Percentiles rank a stretch among this genome's conserved stretches.
These are phyloP conservation scores for Metarhizium robertsii DNA, from an alignment of 2,329 filamentous ascomycete genomes.

Conservation along the genomic window DNA sequence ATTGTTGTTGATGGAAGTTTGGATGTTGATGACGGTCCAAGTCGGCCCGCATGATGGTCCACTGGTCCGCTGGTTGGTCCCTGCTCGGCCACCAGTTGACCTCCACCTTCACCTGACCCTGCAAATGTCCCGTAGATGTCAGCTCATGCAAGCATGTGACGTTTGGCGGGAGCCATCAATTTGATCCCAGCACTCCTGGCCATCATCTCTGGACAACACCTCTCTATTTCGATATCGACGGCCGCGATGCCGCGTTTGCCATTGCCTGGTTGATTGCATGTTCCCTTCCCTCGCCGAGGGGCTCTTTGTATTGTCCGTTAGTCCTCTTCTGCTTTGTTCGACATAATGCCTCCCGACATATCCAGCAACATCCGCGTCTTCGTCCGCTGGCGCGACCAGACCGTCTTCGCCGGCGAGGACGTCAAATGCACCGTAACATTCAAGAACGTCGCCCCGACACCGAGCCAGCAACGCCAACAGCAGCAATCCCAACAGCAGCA, in stretches of 20 bases:
- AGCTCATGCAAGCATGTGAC: no score
- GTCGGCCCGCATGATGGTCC: no score
- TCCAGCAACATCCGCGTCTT: slow-evolving; percentile 80
- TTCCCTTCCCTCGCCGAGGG: slow-evolving; percentile 22
- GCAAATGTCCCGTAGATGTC: no score
- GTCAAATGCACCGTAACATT: slow-evolving; percentile 95
- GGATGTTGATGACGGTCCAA: no score
- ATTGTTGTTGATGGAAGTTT: no score
- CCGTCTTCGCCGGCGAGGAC: slow-evolving; percentile 93
- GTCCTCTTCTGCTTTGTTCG: slow-evolving; percentile 11
- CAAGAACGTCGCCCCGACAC: slow-evolving; percentile 62
- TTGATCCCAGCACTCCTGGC: background rate
- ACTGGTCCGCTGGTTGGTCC: no score
- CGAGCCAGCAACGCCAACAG: slow-evolving; percentile 19
- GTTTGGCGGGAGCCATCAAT: background rate
- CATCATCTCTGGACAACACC: background rate
- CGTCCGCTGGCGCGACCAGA: slow-evolving; percentile 88
- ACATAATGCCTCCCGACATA: slow-evolving; percentile 37
- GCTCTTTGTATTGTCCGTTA: slow-evolving; percentile 5
- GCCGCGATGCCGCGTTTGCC: slow-evolving; percentile 21
- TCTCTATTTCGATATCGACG: slow-evolving; percentile 8
- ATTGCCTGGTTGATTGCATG: slow-evolving; percentile 14
- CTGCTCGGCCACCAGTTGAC: no score
- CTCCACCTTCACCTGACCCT: no score
- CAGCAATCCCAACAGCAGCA: slow-evolving; percentile 15